phyloP scores from a whole-genome alignment of 331 rosid species.

The Erythrophleum ivorense region DNA sequence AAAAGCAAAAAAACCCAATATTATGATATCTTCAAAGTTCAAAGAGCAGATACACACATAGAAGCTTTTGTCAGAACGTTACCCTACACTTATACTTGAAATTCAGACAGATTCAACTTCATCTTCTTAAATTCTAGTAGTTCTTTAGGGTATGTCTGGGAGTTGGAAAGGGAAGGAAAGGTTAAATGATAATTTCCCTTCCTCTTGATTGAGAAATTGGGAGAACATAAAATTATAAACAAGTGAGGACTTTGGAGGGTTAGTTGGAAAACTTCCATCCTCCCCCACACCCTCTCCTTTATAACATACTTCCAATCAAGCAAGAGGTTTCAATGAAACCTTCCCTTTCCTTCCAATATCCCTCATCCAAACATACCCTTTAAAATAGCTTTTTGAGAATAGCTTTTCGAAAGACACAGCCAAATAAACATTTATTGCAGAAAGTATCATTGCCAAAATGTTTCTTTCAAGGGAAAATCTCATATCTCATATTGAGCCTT shows the following conservation, averaged over 20 bases:
- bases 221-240: not conserved
- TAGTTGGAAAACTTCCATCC: not conserved
- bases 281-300: no score
- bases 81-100: not conserved
- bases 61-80: not conserved
- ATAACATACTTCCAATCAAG: no score
- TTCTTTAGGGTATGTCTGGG: not conserved
- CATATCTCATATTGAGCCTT: not conserved
- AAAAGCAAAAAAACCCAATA: not conserved
- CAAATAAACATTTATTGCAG: not conserved
- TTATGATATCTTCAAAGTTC: not conserved
- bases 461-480: not conserved
- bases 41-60: not conserved
- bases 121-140: not conserved
- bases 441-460: conserved; percentile 1
- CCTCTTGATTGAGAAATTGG: not conserved
- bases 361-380: not conserved
- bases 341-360: no score
- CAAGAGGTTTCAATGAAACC: no score
- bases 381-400: no score
- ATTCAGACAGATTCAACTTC: not conserved
- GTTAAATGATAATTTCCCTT: not conserved
- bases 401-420: not conserved
- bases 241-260: not conserved
- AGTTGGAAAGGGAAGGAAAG: not conserved